Conservation (phyloP, 345 rosid species). For the Camelina hispida region DNA sequence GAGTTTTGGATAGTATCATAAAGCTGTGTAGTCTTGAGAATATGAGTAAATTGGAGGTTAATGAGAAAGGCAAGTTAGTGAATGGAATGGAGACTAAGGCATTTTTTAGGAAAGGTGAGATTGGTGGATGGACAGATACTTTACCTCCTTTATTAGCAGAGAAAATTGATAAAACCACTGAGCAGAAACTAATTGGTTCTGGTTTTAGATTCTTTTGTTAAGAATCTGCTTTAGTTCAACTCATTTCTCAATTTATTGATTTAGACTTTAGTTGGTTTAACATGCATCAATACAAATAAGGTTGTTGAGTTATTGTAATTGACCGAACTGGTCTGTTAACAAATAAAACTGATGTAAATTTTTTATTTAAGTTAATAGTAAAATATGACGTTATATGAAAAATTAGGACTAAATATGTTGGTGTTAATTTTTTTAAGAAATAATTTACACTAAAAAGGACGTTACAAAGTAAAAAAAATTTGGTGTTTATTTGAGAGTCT, state of each 20-base stretch:
- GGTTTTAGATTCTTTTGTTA: constrained; percentile 46
- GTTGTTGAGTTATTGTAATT: background rate
- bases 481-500: no score
- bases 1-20: constrained; percentile 41
- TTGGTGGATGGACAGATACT: constrained; percentile 55
- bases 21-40: constrained; percentile 57
- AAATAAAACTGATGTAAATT: no score
- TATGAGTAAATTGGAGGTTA: constrained; percentile 57
- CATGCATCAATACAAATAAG: background rate
- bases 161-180: constrained; percentile 46
- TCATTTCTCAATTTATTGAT: background rate
- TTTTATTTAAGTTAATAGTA: no score
- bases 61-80: constrained; percentile 44
- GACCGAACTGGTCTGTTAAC: background rate
- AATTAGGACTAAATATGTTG: no score
- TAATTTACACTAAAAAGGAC: no score
- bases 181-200: constrained; percentile 43
- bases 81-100: constrained; percentile 45
- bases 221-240: background rate
- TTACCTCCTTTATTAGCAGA: constrained; percentile 44
- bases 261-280: background rate
- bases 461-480: no score
- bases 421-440: no score
- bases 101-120: constrained; percentile 56
- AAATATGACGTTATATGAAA: no score